Base-by-base conservation (phyloP, 23 red algal genomes). In the Chondrus crispus region DNA sequence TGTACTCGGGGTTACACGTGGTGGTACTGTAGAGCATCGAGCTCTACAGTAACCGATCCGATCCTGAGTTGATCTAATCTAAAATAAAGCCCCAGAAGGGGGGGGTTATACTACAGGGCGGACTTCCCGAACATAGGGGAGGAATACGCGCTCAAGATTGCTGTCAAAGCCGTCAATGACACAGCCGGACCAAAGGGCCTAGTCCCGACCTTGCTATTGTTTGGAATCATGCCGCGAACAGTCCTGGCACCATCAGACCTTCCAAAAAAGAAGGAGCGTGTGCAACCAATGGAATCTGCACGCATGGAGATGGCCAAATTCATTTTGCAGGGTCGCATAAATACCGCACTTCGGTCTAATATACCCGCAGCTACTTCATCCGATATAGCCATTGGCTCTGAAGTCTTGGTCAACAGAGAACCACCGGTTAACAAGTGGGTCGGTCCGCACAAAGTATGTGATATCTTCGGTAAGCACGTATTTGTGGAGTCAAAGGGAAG, bases 321-420 rank as follows among this genome's bases (percentile, higher is more conserved):
- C 0, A 2, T 84, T 47, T 44, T 1, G 22, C 32, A 20, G 0
- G 26, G 1, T 16, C 46, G 52, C 22, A n/a, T 84, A 26, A 22
- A 1, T 1, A 63, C 24, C 24, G 80, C 80, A 55, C 42, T 0
- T 33, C 51, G 32, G 30, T 22, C 0, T 40, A 57, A 22, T 37
- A 2, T 37, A 38, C 80, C 2, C 40, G 40, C 80, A 1, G 80
- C 57, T 24, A 47, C 52, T 30, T 26, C 30, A 41, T 33, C 24
- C 24, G 0, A 84, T 7, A 62, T 62, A 44, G 22, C 0, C 32
- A 40, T 66, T 6, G 52, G 80, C 30, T 0, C 28, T 57, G 42
- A 84, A 24, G 57, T 84, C 24, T 66, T 84, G 51, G 30, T 55
- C 48, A 64, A 84, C 80, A 1, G 80, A 62, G 80, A 74, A 0